Percentiles rank a stretch among this genome's conserved stretches.
These are phyloP conservation scores for Acorus calamus DNA, from an alignment of 106 monocot species.

Conservation along the genomic window DNA sequence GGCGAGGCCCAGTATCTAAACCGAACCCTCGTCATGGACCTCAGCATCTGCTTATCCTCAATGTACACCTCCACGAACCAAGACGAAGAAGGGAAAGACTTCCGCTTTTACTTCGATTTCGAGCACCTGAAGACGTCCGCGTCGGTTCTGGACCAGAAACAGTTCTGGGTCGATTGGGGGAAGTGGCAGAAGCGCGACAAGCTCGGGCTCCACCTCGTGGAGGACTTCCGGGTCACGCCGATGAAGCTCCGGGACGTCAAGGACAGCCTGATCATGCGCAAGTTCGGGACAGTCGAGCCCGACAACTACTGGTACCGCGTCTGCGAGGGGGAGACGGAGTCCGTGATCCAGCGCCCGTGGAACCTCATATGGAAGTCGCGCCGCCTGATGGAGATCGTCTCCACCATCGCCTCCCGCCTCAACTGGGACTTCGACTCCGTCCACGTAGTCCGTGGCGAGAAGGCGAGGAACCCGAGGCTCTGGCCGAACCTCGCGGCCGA, in stretches of 20 bases:
- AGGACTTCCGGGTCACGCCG: conserved; percentile 68
- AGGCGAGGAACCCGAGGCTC: conserved; percentile 54
- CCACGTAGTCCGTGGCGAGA: conserved; percentile 72
- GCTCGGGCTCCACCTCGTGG: conserved; percentile 47
- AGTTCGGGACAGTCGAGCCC: conserved; percentile 66
- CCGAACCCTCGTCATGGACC: conserved; percentile 86
- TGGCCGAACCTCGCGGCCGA: conserved; percentile 80
- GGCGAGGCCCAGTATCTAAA: conserved; percentile 83
- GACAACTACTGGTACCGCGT: conserved; percentile 95
- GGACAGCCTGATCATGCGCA: conserved; percentile 72
- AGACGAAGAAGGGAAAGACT: conserved; percentile 83
- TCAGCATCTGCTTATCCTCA: conserved; percentile 54
- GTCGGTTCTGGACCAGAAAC: conserved; percentile 60
- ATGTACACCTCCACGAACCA: conserved; percentile 37
- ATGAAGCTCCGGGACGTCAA: conserved; percentile 61
- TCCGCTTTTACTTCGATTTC: conserved; percentile 90
- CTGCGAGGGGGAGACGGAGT: conserved; percentile 80
- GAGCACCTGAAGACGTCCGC: conserved; percentile 80
- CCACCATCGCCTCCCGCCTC: conserved; percentile 60
- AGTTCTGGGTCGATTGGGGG: conserved; percentile 82
- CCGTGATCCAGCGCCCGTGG: conserved; percentile 79
- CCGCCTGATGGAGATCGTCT: conserved; percentile 77
- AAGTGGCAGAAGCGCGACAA: conserved; percentile 69
- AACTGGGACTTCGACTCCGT: conserved; percentile 94
- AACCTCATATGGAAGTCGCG: conserved; percentile 78